Evolutionary conservation across 371 early-diverging fungal species (phyloP).

Genomic region (Mucor velutinosus): DNA sequence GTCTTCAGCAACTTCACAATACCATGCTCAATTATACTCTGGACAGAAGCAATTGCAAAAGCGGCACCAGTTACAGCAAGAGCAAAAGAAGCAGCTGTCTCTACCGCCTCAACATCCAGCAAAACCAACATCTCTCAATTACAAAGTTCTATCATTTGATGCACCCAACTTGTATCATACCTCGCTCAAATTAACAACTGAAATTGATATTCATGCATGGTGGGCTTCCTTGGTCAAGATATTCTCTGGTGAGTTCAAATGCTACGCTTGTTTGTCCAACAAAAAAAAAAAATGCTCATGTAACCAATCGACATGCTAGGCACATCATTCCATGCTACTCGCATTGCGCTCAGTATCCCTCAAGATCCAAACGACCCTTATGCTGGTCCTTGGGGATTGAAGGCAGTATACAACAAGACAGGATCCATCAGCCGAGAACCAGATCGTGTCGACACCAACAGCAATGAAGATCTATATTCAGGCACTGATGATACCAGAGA

Average conservation of each 20-base stretch:
- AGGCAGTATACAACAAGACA: conserved; percentile 44
- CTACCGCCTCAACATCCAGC: conserved; percentile 10
- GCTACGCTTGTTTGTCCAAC: not conserved
- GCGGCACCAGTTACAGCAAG: conserved; percentile 31
- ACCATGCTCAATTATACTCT: conserved; percentile 51
- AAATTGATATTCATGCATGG: conserved; percentile 50
- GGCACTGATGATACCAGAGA: conserved; percentile 13
- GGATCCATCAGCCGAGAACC: conserved; percentile 25
- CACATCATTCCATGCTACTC: conserved; percentile 47
- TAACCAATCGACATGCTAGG: conserved; percentile 1
- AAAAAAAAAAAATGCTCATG: no score
- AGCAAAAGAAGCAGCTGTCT: conserved; percentile 21
- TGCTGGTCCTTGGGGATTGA: conserved; percentile 53
- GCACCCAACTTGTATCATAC: conserved; percentile 54
- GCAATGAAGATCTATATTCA: not conserved
- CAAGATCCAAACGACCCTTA: conserved; percentile 54
- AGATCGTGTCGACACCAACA: not conserved
- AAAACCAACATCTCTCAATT: conserved; percentile 26
- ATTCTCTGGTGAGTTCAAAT: conserved; percentile 24
- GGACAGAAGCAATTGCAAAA: conserved; percentile 43
- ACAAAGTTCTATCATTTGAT: conserved; percentile 38
- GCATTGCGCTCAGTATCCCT: conserved; percentile 43
- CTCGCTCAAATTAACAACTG: conserved; percentile 42
- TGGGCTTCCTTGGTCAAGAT: conserved; percentile 47
- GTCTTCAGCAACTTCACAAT: conserved; percentile 41